Base-by-base conservation (phyloP, 1,284 basidiomycete species). In the Schizophyllum amplum region DNA sequence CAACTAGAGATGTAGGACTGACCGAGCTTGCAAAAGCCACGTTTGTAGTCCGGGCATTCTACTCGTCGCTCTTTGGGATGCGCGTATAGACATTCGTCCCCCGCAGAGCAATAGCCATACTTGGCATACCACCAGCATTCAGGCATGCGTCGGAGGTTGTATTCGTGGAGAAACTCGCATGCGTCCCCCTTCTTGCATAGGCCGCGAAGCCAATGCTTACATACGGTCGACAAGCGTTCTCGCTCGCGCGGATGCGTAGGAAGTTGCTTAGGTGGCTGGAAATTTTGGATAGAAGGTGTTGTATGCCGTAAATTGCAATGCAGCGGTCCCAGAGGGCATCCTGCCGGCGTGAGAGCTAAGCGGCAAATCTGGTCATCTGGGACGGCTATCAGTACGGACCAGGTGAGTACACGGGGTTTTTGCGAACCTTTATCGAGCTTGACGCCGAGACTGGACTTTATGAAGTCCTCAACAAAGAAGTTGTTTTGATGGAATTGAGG, bases 41-140 rank as follows among this genome's bases (percentile, higher is more conserved):
- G 78, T 62, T 90, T 90, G 71, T 97, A 99, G 69, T 95, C 92
- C 52, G 94, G 93, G 69, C 97, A 99, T 69, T 98, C 94, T 24
- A 94, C 87, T 65, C 87, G 86, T 60, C 91, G 82, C 68, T 96
- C 92, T 65, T 93, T 94, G n/a, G 95, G 93, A 72, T 99, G 97
- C 23, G 93, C 90, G 70, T 99, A 99, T 63, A 99, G 79, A 71
- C 97, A 99, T 72, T 99, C 97, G 66, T 98, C 97, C 54, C 96
- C 97, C 52, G 94, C 90, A 57, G 94, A 94, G 74, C 97, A 99
- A 73, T 96, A 99, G 4, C 97, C 97, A 68, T 94, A 96, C 71
- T 97, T 97, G 59, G 93, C 93, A 70, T 87, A 99, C 93, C 95
- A 98, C 83, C 95, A 93, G 70, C 97, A 99, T 70, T 98, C 93